These are phyloP conservation scores for Rhytidhysteron rufulum DNA, from an alignment of 2,329 filamentous ascomycete species.

Conservation along the genomic window DNA sequence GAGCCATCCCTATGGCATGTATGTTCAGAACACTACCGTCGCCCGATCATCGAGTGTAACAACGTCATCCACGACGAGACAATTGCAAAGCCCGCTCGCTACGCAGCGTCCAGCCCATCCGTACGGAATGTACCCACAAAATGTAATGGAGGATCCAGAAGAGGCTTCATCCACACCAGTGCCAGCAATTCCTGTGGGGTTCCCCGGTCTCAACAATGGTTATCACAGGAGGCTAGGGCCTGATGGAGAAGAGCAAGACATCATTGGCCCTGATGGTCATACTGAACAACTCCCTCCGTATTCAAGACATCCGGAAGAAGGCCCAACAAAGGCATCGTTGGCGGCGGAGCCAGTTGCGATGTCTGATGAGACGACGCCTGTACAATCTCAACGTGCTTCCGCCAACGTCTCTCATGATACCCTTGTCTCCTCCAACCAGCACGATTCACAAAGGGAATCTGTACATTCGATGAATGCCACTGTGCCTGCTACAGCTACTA, in stretches of 20 bases:
- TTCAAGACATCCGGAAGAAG: constrained; percentile 78
- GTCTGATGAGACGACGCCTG: constrained; percentile 21
- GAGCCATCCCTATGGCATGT: constrained; percentile 82
- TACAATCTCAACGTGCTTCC: constrained; percentile 15
- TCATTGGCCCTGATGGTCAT: constrained; percentile 84
- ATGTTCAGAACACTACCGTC: constrained; percentile 64
- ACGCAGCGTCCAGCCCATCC: constrained; percentile 73
- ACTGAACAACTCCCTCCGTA: constrained; percentile 91
- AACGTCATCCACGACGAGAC: constrained; percentile 66
- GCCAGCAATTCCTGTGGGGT: constrained; percentile 65
- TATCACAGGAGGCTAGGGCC: constrained; percentile 73
- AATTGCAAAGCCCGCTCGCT: constrained; percentile 54
- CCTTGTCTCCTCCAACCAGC: constrained; percentile 7
- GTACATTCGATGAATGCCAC: not conserved
- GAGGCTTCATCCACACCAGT: constrained; percentile 28
- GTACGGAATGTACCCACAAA: constrained; percentile 83
- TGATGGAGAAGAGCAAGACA: constrained; percentile 81
- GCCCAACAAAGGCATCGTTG: constrained; percentile 54
- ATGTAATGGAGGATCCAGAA: constrained; percentile 56
- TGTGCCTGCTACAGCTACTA: no score
- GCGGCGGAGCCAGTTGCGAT: constrained; percentile 21
- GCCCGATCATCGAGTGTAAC: constrained; percentile 61
- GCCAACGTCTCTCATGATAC: constrained; percentile 20
- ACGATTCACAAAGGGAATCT: not conserved
- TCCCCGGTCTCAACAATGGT: constrained; percentile 61